These are phyloP conservation scores for Ascoidea tarda DNA, from an alignment of 805 yeast genomes.

Conservation along the genomic window DNA sequence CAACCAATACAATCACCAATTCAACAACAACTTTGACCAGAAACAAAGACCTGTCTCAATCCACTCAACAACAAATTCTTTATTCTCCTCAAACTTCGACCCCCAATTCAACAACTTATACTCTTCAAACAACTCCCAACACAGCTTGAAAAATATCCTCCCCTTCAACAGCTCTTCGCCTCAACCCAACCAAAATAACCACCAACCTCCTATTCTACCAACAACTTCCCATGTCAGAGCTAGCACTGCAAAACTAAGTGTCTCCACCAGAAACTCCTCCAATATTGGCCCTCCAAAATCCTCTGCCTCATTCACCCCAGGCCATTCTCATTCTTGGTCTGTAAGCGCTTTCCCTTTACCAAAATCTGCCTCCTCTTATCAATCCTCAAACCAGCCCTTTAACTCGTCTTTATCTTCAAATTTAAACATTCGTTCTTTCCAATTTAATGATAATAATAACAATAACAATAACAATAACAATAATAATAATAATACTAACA, in stretches of 20 bases:
- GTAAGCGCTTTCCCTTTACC: constrained; percentile 10
- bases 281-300: not conserved
- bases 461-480: constrained; percentile 19
- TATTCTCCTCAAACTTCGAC: not conserved
- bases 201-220: not conserved
- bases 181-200: not conserved
- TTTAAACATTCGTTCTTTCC: constrained; percentile 1
- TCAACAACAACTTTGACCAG: not conserved
- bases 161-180: not conserved
- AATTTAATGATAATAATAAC: constrained; percentile 1
- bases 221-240: no score
- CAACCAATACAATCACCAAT: not conserved
- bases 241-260: no score
- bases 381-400: constrained; percentile 12
- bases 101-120: not conserved
- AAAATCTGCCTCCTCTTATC: constrained; percentile 17
- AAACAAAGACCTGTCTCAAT: not conserved
- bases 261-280: not conserved
- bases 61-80: not conserved
- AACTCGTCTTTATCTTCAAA: constrained; percentile 11
- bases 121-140: no score
- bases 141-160: not conserved
- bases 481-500: constrained; percentile 7
- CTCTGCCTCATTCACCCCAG: not conserved
- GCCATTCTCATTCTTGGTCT: constrained; percentile 5